Base-by-base conservation (phyloP, 805 yeast species). In the Kluyveromyces siamensis region DNA sequence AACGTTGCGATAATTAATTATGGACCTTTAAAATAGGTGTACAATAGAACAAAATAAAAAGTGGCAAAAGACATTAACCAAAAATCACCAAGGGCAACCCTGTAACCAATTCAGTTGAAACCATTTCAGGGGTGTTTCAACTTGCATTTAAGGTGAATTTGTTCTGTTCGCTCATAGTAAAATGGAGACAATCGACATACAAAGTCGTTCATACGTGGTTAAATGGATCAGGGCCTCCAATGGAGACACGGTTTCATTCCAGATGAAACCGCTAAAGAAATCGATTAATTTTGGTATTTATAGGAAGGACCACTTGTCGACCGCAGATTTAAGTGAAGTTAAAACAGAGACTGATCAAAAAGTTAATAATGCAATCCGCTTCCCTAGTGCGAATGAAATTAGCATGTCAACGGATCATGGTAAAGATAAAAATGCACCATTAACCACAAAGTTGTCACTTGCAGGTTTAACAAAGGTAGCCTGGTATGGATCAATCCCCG, bases 131-230 rank as follows among this genome's bases (percentile, higher is more conserved):
- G 35, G 35, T 30, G 35, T 11, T 10, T 13, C 35, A 11, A 30
- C 35, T 30, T 30, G 14, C 11, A 30, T 30, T 30, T 30, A 13
- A 30, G 35, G 35, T 30, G 35, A 7, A 30, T 11, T 30, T 30
- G 35, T 30, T 30, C 4, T 30, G 35, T 30, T 30, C 14, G 35
- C 35, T 30, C 35, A 30, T 13, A 37, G 11, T 14, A 37, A 40
- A 37, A 87, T 89, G 96, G 98, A 91, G 67, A 82, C 89, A 2
- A 76, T 93, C 44, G 97, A 91, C 66, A 80, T 93, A 21, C 95
- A 90, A 58, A 82, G 95, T 45, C 85, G 87, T 65, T 84, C 93
- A 49, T 91, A 87, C 60, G 79, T 89, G 52, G 86, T 90, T 59
- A 87, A 91, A 57, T 93, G 98, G 98, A 81, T 90, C 48, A 77